Percentiles rank a stretch among this genome's conserved stretches.
Conservation (phyloP, 2,329 filamentous ascomycete genomes). For the Knufia fluminis region DNA sequence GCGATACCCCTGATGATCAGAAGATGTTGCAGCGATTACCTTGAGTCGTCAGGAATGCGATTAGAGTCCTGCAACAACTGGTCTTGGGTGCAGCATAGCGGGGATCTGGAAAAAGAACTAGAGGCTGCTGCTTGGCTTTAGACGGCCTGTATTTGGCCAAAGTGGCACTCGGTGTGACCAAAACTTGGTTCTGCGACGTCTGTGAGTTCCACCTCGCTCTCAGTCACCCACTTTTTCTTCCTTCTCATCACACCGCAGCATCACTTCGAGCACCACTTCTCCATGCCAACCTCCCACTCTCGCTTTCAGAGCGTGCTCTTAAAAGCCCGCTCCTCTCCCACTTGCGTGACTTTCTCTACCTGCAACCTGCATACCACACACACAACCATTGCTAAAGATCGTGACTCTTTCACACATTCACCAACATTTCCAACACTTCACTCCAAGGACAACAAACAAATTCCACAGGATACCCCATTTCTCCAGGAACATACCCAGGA, state of each 20-base stretch:
- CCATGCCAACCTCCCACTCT: neutral
- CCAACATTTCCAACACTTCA: slow-evolving; percentile 1
- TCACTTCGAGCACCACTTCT: neutral
- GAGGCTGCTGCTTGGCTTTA: neutral
- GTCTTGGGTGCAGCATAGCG: slow-evolving; percentile 8
- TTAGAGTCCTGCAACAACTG: neutral
- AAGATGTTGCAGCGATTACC: neutral
- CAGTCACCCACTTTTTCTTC: neutral
- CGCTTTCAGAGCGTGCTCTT: slow-evolving; percentile 1
- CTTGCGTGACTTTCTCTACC: neutral
- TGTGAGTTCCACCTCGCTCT: slow-evolving; percentile 3
- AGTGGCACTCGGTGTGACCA: neutral
- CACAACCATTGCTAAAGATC: slow-evolving; percentile 9
- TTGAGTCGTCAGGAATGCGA: slow-evolving; percentile 1
- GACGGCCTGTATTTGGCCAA: slow-evolving; percentile 6
- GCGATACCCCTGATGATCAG: slow-evolving; percentile 9
- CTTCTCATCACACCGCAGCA: slow-evolving; percentile 4
- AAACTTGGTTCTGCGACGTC: slow-evolving; percentile 4
- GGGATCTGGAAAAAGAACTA: neutral
- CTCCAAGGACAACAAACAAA: neutral
- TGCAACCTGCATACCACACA: neutral
- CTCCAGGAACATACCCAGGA: neutral
- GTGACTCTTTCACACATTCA: slow-evolving; percentile 6
- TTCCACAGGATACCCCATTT: slow-evolving; percentile 1
- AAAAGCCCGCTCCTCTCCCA: neutral